Percentiles rank a stretch among this genome's conserved stretches.
Evolutionary conservation across 176 grass and related monocot species (phyloP).

Genomic region (Oryza meridionalis): DNA sequence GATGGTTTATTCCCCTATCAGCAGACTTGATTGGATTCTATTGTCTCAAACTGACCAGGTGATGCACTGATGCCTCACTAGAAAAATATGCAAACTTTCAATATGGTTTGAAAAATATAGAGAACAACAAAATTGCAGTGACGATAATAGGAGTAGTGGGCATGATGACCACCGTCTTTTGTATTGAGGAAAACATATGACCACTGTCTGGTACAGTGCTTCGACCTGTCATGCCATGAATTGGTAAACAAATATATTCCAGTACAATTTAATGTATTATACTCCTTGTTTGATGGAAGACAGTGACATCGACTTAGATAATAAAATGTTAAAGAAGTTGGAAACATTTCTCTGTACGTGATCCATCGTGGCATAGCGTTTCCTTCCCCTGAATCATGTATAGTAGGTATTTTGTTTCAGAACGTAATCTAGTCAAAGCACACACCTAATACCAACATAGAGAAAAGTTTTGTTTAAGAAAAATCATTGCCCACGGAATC

Average conservation of each 20-base stretch:
- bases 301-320: background rate
- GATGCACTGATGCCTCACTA: background rate
- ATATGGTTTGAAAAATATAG: background rate
- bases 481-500: background rate
- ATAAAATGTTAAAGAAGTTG: background rate
- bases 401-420: background rate
- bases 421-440: slow-evolving; percentile 35
- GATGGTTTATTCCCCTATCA: slow-evolving; percentile 19
- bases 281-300: slow-evolving; percentile 28
- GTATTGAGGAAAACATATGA: background rate
- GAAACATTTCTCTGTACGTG: slow-evolving; percentile 16
- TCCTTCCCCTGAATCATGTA: background rate
- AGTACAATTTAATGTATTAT: background rate
- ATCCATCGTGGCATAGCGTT: background rate
- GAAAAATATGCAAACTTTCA: background rate
- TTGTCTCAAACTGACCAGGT: background rate
- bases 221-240: background rate
- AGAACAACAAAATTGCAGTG: background rate
- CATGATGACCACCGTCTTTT: background rate
- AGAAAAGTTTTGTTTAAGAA: background rate
- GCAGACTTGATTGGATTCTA: slow-evolving; percentile 23
- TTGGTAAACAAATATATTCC: slow-evolving; percentile 2
- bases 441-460: slow-evolving; percentile 42
- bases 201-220: background rate
- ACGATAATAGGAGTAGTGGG: background rate